These are phyloP conservation scores for Globisporangium yorkense DNA, from an alignment of 352 stramenopile genomes.

Conservation along the genomic window DNA sequence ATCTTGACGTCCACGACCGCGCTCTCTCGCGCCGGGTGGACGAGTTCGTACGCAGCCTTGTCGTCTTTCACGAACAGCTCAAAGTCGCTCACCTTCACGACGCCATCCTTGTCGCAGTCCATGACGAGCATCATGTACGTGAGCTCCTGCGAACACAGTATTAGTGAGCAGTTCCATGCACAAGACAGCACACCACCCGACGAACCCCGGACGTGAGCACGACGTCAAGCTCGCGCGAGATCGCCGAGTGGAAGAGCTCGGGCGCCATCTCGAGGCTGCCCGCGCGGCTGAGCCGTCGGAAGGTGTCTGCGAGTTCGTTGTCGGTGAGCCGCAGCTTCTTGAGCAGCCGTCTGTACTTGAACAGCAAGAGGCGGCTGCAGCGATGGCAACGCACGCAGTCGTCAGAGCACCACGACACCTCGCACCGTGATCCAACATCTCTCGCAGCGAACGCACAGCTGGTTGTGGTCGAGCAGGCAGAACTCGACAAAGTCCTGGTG, in stretches of 20 bases:
- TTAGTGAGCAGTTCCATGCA: background rate
- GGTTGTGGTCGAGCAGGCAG: slow-evolving; percentile 70
- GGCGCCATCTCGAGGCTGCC: slow-evolving; percentile 37
- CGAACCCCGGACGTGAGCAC: slow-evolving; percentile 71
- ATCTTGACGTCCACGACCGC: slow-evolving; percentile 61
- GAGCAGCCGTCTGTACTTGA: slow-evolving; percentile 63
- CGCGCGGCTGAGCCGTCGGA: slow-evolving; percentile 40
- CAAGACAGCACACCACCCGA: background rate
- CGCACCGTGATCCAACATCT: background rate
- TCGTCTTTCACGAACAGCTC: slow-evolving; percentile 73
- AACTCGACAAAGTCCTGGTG: slow-evolving; percentile 80
- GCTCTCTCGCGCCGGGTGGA: slow-evolving; percentile 42
- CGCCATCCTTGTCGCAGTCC: slow-evolving; percentile 58
- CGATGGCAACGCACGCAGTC: background rate
- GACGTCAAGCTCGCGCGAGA: slow-evolving; percentile 69
- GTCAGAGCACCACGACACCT: background rate
- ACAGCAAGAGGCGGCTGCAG: slow-evolving; percentile 60
- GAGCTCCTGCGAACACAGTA: slow-evolving; percentile 33
- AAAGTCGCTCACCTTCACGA: slow-evolving; percentile 67
- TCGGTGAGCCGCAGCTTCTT: slow-evolving; percentile 60
- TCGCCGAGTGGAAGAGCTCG: slow-evolving; percentile 53
- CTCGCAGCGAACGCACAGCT: slow-evolving; percentile 38
- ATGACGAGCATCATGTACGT: slow-evolving; percentile 56
- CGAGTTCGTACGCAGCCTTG: slow-evolving; percentile 33
- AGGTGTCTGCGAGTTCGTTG: slow-evolving; percentile 74